Conservation (phyloP, 2,329 filamentous ascomycete species). For the Verticillium longisporum region DNA sequence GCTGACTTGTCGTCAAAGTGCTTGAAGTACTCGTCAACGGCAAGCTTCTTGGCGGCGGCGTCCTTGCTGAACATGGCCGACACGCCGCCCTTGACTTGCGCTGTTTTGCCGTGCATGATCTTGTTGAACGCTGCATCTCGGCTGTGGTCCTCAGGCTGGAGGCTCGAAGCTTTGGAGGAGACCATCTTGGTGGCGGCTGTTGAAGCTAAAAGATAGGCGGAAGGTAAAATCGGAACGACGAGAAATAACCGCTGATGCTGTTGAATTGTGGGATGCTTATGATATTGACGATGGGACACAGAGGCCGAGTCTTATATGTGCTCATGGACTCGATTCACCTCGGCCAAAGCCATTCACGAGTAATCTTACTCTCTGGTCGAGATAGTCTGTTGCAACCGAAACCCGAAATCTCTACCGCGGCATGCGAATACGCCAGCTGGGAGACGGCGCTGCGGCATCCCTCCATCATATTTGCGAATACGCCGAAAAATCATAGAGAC, state of each 20-base stretch:
- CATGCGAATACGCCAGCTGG: background rate
- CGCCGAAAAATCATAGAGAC: background rate
- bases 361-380: background rate
- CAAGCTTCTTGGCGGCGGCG: slow-evolving; percentile 64
- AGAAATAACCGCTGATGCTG: background rate
- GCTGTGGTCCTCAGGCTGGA: background rate
- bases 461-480: background rate
- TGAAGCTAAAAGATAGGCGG: background rate
- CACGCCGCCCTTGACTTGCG: slow-evolving; percentile 57
- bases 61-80: slow-evolving; percentile 83
- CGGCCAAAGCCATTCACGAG: no score
- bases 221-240: background rate
- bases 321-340: background rate
- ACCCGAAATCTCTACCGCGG: background rate
- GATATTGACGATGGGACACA: background rate
- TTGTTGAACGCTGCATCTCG: slow-evolving; percentile 70
- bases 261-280: background rate
- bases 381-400: background rate
- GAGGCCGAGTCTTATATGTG: background rate
- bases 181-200: slow-evolving; percentile 5
- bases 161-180: background rate
- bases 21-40: slow-evolving; percentile 90
- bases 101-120: slow-evolving; percentile 61
- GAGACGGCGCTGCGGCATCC: background rate
- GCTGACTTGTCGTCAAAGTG: slow-evolving; percentile 85